Evolutionary conservation across 768 basidiomycete genomes (phyloP), one percentile per base, ranked within the genome.

Genomic region (Russula abietina): DNA sequence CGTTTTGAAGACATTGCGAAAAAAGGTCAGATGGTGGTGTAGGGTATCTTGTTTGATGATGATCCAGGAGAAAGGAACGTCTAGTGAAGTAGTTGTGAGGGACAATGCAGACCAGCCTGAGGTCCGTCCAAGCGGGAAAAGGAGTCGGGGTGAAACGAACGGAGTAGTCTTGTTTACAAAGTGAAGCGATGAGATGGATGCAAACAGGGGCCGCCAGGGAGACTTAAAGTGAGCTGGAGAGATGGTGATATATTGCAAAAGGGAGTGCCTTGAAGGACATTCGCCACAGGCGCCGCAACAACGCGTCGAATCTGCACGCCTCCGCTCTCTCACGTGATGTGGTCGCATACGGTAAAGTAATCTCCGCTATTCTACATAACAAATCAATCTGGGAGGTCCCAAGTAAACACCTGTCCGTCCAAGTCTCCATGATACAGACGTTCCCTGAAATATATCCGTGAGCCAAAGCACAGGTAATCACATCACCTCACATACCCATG

Each of bases 341-440:
- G 55, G 38, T 48, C 60, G 26, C 36, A 38, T 17, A 46, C 10
- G 10, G 6, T 19, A 43, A 43, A 46, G 11, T 36, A 36, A 36
- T 36, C 53, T 38, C 33, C 9, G 19, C 14, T 36, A 54, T 24
- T 26, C 8, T 41, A 39, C 9, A 24, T 10, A 17, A 3, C 12
- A 14, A 32, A 28, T 62, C 53, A 67, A 4, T 86, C 84, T 4
- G 84, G 83, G 19, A 85, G 71, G 57, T 73, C 79, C 84, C 85
- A 86, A 16, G 78, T 69, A 68, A 75, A 86, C 19, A 81, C 75
- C 70, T 81, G 82, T 1, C 86, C 86, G 5, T 79, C 80, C 54
- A 81, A 80, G 68, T 88, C 85, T n/a, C 85, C 86, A 66, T 84
- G 83, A 69, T 79, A 85, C 26, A 88, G 71, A 22, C 73, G 77